Base-by-base conservation (phyloP, 805 yeast genomes). In the Kazachstania kunashirensis region DNA sequence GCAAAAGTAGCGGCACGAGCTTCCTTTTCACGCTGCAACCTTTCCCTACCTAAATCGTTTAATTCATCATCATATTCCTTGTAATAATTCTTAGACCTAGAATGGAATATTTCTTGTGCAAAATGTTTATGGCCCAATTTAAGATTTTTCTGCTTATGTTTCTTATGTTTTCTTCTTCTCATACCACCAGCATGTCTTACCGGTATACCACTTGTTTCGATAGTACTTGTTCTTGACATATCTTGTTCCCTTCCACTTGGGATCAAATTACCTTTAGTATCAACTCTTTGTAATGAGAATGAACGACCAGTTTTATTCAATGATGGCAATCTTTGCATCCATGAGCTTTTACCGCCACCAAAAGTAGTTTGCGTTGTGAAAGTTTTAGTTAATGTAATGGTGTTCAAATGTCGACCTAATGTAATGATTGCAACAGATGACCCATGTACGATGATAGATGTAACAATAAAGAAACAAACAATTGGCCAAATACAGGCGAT, bases 351-450 rank as follows among this genome's bases (percentile, higher is more conserved):
- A 28, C 68, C 61, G 56, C 65, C 59, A 14, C 70, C 73, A 41
- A 77, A 79, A 17, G 73, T 75, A 19, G 75, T 73, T 19, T 68
- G 70, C 16, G 83, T 76, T 15, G 95, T 85, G 55, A 84, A 80
- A 0, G 96, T 75, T 80, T 88, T 83, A 1, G 96, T 83, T 49
- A 89, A 75, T 2, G 95, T 84, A 79, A 92, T 83, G 36, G 94
- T 80, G 63, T 88, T 86, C 57, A 89, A 70, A 40, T 89, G 81
- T 52, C 79, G 82, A 33, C 98, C 97, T 16, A 80, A 63, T 5
- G 84, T 72, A 43, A 71, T 57, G 20, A 57, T 84, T 4, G 92
- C 92, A 18, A 84, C 85, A 0, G 95, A 84, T 0, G 94, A 84
- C 3, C 96, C 96, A 59, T 86, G 96, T 16, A 86, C 89, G 14